Percentiles rank a stretch among this genome's conserved stretches.
These are phyloP conservation scores for Hypoxylon sp. DNA, from an alignment of 2,329 filamentous ascomycete species.

Conservation along the genomic window DNA sequence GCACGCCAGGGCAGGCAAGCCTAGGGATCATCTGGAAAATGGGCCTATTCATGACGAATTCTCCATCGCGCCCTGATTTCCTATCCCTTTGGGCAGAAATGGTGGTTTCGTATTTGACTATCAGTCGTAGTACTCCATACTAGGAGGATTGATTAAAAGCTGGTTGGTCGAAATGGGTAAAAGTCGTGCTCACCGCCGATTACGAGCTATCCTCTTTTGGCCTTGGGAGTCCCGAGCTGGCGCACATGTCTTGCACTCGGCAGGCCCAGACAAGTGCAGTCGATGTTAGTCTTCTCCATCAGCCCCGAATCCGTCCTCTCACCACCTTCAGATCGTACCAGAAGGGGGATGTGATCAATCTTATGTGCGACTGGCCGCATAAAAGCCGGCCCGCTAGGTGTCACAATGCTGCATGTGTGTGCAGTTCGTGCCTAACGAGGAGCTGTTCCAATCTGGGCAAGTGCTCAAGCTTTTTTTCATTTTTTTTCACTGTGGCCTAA, in stretches of 20 bases:
- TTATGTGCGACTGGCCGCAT: conserved; percentile 52
- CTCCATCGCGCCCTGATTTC: conserved; percentile 41
- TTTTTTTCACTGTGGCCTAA: neutral
- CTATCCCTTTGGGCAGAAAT: conserved; percentile 45
- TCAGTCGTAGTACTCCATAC: conserved; percentile 40
- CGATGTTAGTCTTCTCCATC: conserved; percentile 42
- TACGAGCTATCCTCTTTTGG: conserved; percentile 45
- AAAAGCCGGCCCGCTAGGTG: conserved; percentile 52
- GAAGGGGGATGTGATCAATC: conserved; percentile 50
- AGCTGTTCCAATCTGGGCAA: conserved; percentile 46
- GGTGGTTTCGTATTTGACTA: conserved; percentile 47
- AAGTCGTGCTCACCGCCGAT: conserved; percentile 51
- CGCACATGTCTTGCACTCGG: conserved; percentile 44
- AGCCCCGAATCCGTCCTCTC: conserved; percentile 43
- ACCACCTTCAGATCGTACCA: conserved; percentile 49
- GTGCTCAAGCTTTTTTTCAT: conserved; percentile 32
- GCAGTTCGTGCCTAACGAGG: conserved; percentile 52
- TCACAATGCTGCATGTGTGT: conserved; percentile 49
- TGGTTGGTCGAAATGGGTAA: conserved; percentile 38
- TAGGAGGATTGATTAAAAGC: conserved; percentile 35
- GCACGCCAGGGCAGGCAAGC: conserved; percentile 35
- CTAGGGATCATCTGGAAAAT: conserved; percentile 39
- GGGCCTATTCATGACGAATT: conserved; percentile 40
- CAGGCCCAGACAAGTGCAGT: conserved; percentile 38
- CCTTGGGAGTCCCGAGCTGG: conserved; percentile 45